Evolutionary conservation across 2,329 filamentous ascomycete genomes (phyloP).

Genomic region (Magnaporthales sp.): DNA sequence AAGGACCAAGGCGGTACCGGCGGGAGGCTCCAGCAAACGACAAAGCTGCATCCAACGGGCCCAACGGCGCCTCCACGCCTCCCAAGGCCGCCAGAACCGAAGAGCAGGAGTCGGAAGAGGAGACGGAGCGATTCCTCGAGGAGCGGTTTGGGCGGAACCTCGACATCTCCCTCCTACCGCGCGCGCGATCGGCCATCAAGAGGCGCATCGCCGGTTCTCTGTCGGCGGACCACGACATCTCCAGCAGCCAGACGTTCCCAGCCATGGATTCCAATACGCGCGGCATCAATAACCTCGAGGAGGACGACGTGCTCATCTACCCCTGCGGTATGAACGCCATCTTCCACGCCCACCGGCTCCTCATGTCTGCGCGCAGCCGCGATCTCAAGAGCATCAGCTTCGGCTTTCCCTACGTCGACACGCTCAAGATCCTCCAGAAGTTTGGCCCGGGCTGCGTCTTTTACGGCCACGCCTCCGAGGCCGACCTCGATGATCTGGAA

Average conservation of each 20-base stretch:
- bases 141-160: conserved; percentile 91
- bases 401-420: conserved; percentile 97
- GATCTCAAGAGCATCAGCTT: conserved; percentile 72
- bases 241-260: conserved; percentile 17
- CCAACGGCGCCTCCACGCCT: conserved; percentile 8
- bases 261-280: conserved; percentile 39
- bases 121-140: conserved; percentile 78
- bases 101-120: conserved; percentile 29
- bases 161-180: conserved; percentile 66
- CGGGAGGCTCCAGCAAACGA: conserved; percentile 23
- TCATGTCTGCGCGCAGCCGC: conserved; percentile 55
- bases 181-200: conserved; percentile 78
- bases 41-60: conserved; percentile 30
- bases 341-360: conserved; percentile 72
- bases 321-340: conserved; percentile 94
- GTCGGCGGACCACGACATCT: conserved; percentile 60
- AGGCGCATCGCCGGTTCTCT: conserved; percentile 84
- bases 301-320: conserved; percentile 83
- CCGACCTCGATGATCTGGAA: conserved; percentile 81
- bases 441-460: conserved; percentile 86
- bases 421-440: conserved; percentile 88
- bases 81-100: conserved; percentile 7
- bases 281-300: conserved; percentile 58
- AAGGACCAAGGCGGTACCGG: conserved; percentile 77
- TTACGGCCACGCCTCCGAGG: conserved; percentile 70